phyloP scores from a whole-genome alignment of 345 rosid genomes.

The Acer campestre region DNA sequence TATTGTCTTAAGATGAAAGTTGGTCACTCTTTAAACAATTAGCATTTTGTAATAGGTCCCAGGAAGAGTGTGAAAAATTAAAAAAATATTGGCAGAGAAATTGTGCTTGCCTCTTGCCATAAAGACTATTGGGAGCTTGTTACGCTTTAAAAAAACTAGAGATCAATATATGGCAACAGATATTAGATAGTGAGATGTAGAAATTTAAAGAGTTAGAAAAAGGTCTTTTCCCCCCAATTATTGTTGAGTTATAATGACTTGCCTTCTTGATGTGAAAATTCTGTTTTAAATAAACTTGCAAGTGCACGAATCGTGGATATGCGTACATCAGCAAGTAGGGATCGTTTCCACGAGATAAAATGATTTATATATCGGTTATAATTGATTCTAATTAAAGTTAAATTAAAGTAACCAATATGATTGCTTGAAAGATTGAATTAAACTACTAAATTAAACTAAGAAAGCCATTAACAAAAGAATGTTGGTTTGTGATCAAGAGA shows the following conservation, averaged over 20 bases:
- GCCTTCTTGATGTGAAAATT: background rate
- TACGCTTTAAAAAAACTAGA: background rate
- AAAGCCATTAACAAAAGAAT: no score
- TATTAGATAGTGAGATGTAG: background rate
- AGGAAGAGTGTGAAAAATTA: background rate
- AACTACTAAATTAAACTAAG: no score
- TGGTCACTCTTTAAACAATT: constrained; percentile 4
- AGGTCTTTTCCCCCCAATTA: background rate
- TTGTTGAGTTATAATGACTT: constrained; percentile 7
- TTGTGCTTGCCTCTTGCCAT: constrained; percentile 19
- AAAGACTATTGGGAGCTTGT: background rate
- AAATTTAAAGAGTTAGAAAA: background rate
- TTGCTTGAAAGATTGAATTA: no score
- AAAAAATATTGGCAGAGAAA: background rate
- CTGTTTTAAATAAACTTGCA: no score
- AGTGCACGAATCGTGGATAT: no score
- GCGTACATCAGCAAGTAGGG: no score
- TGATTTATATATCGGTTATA: no score
- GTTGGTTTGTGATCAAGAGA: no score
- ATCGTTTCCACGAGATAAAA: no score
- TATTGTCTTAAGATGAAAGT: background rate
- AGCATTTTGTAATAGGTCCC: background rate
- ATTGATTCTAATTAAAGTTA: no score
- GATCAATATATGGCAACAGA: background rate
- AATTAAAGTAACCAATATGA: no score